These are phyloP conservation scores for Fusarium subtropicale DNA, from an alignment of 2,329 filamentous ascomycete species.

Conservation along the genomic window DNA sequence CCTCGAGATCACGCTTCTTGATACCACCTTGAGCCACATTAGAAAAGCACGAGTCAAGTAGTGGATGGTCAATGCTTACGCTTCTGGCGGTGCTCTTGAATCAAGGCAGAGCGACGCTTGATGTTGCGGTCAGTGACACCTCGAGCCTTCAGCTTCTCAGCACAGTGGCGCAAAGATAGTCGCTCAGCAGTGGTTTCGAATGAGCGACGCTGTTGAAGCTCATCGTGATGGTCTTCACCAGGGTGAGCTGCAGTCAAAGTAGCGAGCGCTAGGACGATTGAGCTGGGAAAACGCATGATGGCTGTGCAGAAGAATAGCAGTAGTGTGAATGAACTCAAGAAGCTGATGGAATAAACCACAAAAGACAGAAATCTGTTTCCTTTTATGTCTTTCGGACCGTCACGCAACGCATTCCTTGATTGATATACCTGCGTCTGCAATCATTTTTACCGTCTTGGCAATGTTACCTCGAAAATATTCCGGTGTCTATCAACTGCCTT, in stretches of 20 bases:
- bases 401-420: neutral
- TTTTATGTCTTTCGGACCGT: neutral
- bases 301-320: neutral
- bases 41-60: neutral
- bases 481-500: neutral
- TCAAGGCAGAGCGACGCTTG: conserved; percentile 56
- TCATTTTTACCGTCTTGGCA: conserved; percentile 8
- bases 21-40: conserved; percentile 20
- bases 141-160: conserved; percentile 58
- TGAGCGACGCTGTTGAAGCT: conserved; percentile 1
- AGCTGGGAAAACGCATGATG: conserved; percentile 1
- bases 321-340: neutral
- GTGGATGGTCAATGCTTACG: conserved; percentile 26
- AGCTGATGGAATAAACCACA: neutral
- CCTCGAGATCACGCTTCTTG: conserved; percentile 50
- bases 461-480: conserved; percentile 6
- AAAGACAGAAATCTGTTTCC: neutral
- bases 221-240: conserved; percentile 10
- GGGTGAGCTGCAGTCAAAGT: neutral
- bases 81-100: conserved; percentile 57
- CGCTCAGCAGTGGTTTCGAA: conserved; percentile 8
- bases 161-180: conserved; percentile 58
- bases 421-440: neutral
- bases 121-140: conserved; percentile 58
- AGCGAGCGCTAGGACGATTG: neutral